These are phyloP conservation scores for Coccomyxa sp. DNA, from an alignment of 139 green algal genomes.

Conservation along the genomic window DNA sequence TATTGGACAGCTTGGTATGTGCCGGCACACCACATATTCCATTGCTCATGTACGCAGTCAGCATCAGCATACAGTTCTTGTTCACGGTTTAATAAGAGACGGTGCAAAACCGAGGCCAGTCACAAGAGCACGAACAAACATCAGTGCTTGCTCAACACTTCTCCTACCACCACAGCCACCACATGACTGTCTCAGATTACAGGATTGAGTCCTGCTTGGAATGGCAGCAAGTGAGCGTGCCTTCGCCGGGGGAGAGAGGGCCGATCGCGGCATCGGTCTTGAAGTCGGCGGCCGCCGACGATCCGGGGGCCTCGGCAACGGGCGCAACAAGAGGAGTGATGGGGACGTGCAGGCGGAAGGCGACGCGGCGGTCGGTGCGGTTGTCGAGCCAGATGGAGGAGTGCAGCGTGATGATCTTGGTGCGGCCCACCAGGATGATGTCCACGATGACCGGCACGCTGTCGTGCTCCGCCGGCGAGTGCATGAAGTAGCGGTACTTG, in stretches of 20 bases:
- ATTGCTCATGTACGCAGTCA: too few relatives aligned
- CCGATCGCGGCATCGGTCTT: slow-evolving; percentile 29
- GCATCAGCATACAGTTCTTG: too few relatives aligned
- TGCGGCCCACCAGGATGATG: slow-evolving; percentile 59
- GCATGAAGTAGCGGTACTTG: slow-evolving; percentile 82
- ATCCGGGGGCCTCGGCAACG: too few relatives aligned
- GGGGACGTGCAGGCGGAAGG: slow-evolving; percentile 64
- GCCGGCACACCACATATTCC: too few relatives aligned
- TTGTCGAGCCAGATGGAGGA: slow-evolving; percentile 70
- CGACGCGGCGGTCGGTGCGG: slow-evolving; percentile 35
- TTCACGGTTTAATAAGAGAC: too few relatives aligned
- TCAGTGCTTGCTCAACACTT: too few relatives aligned
- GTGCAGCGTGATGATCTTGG: slow-evolving; percentile 69
- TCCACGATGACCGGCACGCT: slow-evolving; percentile 70
- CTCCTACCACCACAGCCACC: not conserved
- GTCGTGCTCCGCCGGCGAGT: slow-evolving; percentile 48
- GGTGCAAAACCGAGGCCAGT: too few relatives aligned
- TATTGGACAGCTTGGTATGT: too few relatives aligned
- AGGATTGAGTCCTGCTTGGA: not conserved
- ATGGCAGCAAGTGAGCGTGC: slow-evolving; percentile 8
- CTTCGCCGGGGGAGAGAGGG: slow-evolving; percentile 43
- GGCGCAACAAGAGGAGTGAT: slow-evolving; percentile 49
- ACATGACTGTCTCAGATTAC: not conserved
- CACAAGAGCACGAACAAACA: too few relatives aligned
- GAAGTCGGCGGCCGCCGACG: not conserved